These are phyloP conservation scores for Trypanosoma avium DNA, from an alignment of 208 protist species.

Conservation along the genomic window DNA sequence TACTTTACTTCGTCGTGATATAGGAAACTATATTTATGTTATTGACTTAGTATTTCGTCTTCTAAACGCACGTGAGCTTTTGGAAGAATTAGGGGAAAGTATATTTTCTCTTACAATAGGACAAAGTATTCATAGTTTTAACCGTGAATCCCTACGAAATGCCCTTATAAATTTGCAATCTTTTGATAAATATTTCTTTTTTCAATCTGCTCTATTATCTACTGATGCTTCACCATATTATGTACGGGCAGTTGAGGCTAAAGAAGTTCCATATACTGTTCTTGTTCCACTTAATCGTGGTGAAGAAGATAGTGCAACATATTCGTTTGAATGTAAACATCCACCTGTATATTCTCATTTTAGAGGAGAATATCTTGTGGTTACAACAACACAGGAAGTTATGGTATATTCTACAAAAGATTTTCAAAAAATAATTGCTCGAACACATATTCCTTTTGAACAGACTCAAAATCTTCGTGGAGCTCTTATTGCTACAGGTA, in stretches of 20 bases:
- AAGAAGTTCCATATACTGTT: slow-evolving; percentile 52
- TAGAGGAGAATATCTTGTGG: slow-evolving; percentile 53
- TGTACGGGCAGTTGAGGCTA: slow-evolving; percentile 21
- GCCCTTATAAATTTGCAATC: slow-evolving; percentile 55
- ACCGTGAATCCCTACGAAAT: slow-evolving; percentile 36
- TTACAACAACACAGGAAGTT: slow-evolving; percentile 51
- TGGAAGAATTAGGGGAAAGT: slow-evolving; percentile 47
- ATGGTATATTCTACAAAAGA: slow-evolving; percentile 46
- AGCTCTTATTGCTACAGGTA: slow-evolving; percentile 57
- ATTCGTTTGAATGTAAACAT: slow-evolving; percentile 29
- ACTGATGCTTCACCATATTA: slow-evolving; percentile 52
- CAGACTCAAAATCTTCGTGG: slow-evolving; percentile 48
- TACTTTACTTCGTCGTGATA: slow-evolving; percentile 36
- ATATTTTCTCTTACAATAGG: neutral
- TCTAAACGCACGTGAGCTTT: slow-evolving; percentile 48
- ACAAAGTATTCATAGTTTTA: slow-evolving; percentile 26
- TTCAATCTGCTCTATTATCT: slow-evolving; percentile 59
- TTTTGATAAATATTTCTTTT: slow-evolving; percentile 48
- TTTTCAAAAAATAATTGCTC: slow-evolving; percentile 35
- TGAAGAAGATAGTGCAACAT: slow-evolving; percentile 42
- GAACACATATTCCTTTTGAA: slow-evolving; percentile 63
- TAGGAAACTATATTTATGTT: slow-evolving; percentile 36
- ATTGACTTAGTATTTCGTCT: slow-evolving; percentile 74
- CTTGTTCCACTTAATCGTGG: slow-evolving; percentile 62
- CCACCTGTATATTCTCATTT: slow-evolving; percentile 43